Conservation (phyloP, 139 green algal species). For the Chlamydomonas sp. region DNA sequence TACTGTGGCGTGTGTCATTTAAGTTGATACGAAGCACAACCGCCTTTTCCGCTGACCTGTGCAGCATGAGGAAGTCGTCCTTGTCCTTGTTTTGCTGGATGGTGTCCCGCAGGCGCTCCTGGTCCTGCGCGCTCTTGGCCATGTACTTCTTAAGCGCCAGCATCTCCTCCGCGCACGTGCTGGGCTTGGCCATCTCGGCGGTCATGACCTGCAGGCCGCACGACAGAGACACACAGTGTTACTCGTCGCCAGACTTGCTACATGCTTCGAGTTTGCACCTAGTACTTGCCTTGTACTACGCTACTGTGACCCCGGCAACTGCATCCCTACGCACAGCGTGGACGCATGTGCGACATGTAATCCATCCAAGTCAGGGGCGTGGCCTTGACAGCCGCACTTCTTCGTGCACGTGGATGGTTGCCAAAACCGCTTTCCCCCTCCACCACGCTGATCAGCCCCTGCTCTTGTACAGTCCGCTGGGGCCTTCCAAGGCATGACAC, state of each 20-base stretch:
- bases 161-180: slow-evolving; percentile 70
- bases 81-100: slow-evolving; percentile 69
- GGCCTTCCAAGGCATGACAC: no score
- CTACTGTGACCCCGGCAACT: background rate
- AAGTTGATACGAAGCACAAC: slow-evolving; percentile 5
- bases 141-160: slow-evolving; percentile 80
- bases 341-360: no score
- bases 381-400: no score
- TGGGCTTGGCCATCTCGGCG: slow-evolving; percentile 60
- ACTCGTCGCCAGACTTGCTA: background rate
- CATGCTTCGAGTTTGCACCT: background rate
- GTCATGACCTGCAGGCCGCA: slow-evolving; percentile 56
- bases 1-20: no score
- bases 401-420: no score
- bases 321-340: background rate
- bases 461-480: background rate
- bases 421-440: background rate
- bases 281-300: background rate
- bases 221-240: background rate
- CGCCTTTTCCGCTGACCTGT: slow-evolving; percentile 35
- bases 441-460: background rate
- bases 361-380: no score
- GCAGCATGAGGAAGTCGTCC: slow-evolving; percentile 53
- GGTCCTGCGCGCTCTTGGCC: slow-evolving; percentile 53
- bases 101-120: slow-evolving; percentile 61